These are phyloP conservation scores for Aspergillus sp. DNA, from an alignment of 2,329 filamentous ascomycete genomes.

Conservation along the genomic window DNA sequence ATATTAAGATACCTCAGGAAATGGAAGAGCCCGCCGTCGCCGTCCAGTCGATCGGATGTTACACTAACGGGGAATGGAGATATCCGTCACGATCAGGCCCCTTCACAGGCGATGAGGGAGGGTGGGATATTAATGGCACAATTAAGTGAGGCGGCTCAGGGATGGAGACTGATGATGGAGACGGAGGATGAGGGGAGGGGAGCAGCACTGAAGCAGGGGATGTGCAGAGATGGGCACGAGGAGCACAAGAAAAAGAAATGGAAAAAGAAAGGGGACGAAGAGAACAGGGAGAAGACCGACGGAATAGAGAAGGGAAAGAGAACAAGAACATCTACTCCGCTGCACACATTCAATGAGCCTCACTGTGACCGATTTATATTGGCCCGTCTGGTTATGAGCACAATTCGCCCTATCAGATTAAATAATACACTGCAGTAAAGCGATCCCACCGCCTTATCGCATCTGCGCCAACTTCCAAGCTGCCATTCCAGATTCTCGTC, in stretches of 20 bases:
- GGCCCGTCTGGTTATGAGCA: background rate
- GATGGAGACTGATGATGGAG: constrained; percentile 6
- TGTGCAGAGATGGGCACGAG: too few relatives aligned
- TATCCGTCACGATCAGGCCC: constrained; percentile 8
- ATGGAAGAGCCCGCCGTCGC: constrained; percentile 3
- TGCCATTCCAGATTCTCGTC: background rate
- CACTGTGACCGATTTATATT: background rate
- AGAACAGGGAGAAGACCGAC: background rate
- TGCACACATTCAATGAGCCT: background rate
- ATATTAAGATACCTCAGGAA: background rate
- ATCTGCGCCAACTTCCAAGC: background rate
- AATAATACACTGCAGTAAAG: background rate
- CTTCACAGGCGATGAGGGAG: background rate
- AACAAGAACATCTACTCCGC: background rate
- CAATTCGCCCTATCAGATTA: background rate
- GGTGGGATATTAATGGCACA: constrained; percentile 13
- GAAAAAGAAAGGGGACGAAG: background rate
- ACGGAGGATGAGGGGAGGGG: background rate
- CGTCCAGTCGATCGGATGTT: constrained; percentile 22
- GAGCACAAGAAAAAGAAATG: constrained; percentile 3
- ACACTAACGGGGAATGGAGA: constrained; percentile 17
- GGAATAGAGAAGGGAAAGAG: background rate
- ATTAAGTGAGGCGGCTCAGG: constrained; percentile 15
- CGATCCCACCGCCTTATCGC: constrained; percentile 7
- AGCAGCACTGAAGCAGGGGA: background rate